phyloP scores from a whole-genome alignment of 352 stramenopile species.

The Globisporangium paddicum region DNA sequence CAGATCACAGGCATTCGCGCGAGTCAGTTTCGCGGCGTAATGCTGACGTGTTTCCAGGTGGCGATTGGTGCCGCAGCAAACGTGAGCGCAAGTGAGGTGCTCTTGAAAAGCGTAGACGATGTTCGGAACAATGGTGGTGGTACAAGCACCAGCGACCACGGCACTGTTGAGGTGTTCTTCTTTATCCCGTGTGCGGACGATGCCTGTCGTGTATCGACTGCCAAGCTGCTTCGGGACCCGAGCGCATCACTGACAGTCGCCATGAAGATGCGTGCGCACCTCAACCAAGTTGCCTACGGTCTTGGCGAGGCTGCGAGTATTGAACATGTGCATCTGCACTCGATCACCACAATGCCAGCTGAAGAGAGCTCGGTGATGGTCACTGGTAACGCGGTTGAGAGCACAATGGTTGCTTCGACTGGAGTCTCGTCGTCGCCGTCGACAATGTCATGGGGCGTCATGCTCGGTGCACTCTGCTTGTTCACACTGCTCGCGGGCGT shows the following conservation, averaged over 20 bases:
- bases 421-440: neutral
- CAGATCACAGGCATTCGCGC: slow-evolving; percentile 1
- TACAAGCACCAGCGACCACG: too few relatives aligned
- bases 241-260: slow-evolving; percentile 13
- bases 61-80: neutral
- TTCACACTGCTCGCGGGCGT: slow-evolving; percentile 14
- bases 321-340: slow-evolving; percentile 17
- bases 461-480: slow-evolving; percentile 10
- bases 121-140: neutral
- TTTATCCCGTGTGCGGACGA: slow-evolving; percentile 8
- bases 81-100: neutral
- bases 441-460: neutral
- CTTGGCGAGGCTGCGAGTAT: slow-evolving; percentile 12
- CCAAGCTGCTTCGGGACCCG: slow-evolving; percentile 14
- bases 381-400: neutral
- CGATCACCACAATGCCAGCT: neutral
- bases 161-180: slow-evolving; percentile 6
- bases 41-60: slow-evolving; percentile 9
- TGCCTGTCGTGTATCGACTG: slow-evolving; percentile 6
- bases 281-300: slow-evolving; percentile 14
- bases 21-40: neutral
- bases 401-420: neutral
- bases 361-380: neutral
- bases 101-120: slow-evolving; percentile 5
- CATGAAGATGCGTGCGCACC: slow-evolving; percentile 20